A percentile compares a stretch with the other conserved stretches of the same genome.
Conservation (phyloP, 2,329 filamentous ascomycete species). For the Exserohilum rostratum region DNA sequence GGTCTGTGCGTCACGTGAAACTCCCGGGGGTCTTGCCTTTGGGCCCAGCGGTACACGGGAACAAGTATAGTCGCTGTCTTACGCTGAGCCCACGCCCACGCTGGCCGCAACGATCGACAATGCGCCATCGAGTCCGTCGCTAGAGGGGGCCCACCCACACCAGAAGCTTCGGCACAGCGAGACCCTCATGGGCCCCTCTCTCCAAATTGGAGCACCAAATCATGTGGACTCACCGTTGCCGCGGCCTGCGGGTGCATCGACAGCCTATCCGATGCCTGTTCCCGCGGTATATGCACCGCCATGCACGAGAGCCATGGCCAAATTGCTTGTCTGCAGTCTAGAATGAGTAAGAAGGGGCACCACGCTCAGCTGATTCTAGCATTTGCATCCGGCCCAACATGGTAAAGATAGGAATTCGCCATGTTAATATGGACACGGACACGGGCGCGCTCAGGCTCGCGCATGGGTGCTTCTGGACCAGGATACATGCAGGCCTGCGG, state of each 20-base stretch:
- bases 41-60: not conserved
- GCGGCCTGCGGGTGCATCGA: not conserved
- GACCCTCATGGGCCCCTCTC: not conserved
- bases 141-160: constrained; percentile 1
- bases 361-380: constrained; percentile 3
- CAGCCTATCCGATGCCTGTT: not conserved
- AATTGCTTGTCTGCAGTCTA: not conserved
- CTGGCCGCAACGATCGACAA: not conserved
- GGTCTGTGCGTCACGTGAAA: constrained; percentile 1
- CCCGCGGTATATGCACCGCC: not conserved
- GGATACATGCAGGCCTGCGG: constrained; percentile 4
- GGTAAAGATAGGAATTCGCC: not conserved
- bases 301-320: not conserved
- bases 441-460: not conserved
- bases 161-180: constrained; percentile 6
- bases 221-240: not conserved
- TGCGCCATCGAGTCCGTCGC: constrained; percentile 1
- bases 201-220: not conserved
- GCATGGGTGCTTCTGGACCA: constrained; percentile 1
- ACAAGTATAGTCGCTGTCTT: not conserved
- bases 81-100: not conserved
- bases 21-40: not conserved
- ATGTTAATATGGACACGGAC: not conserved
- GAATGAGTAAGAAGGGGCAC: too few relatives aligned
- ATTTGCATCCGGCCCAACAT: constrained; percentile 2